A percentile compares a stretch with the other conserved stretches of the same genome.
phyloP scores from a whole-genome alignment of 768 basidiomycete genomes.

The Amanita phalloides region DNA sequence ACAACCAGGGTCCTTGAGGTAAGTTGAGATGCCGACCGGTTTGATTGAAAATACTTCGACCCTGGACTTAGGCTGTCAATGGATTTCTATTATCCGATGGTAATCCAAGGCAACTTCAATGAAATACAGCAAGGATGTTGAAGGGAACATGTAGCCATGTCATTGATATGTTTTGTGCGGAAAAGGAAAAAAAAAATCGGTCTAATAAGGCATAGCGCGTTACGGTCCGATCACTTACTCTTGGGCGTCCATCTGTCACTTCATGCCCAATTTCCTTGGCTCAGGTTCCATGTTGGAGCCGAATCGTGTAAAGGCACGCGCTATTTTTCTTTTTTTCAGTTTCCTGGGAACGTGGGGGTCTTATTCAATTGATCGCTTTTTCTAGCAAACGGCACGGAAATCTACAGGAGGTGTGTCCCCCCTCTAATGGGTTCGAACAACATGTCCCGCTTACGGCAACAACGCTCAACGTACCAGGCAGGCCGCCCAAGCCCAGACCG shows the following conservation, averaged over 20 bases:
- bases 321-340: background rate
- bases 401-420: background rate
- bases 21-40: no score
- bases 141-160: no score
- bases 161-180: no score
- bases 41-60: no score
- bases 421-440: background rate
- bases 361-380: background rate
- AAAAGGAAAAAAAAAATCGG: no score
- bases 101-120: no score
- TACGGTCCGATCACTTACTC: background rate
- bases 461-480: background rate
- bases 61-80: no score
- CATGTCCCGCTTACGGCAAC: background rate
- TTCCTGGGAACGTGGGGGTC: background rate
- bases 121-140: no score
- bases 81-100: no score
- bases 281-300: background rate
- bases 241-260: background rate
- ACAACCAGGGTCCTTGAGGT: no score
- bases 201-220: background rate
- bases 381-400: slow-evolving; percentile 3
- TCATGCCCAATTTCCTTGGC: background rate
- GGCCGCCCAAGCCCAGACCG: background rate
- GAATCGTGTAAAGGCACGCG: slow-evolving; percentile 2